Evolutionary conservation across 2,329 filamentous ascomycete species (phyloP).

Genomic region (Colletotrichum sp.): DNA sequence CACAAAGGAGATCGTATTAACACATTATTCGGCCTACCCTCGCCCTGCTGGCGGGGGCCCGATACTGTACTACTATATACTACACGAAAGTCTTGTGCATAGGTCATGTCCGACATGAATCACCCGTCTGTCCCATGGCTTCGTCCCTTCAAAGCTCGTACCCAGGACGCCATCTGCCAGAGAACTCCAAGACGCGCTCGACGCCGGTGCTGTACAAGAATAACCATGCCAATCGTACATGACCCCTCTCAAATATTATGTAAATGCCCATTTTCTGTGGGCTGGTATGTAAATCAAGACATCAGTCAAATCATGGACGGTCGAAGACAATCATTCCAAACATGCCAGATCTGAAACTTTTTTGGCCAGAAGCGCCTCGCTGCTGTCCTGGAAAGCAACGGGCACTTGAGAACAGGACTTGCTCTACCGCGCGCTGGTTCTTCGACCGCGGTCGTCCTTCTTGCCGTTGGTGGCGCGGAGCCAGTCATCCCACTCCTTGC

Average conservation of each 20-base stretch:
- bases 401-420: not conserved
- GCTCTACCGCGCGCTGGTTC: slow-evolving; percentile 8
- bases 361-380: not conserved
- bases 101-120: not conserved
- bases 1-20: slow-evolving; percentile 21
- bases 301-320: not conserved
- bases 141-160: slow-evolving; percentile 1
- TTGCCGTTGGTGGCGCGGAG: slow-evolving; percentile 58
- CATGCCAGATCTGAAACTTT: not conserved
- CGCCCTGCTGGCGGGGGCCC: not conserved
- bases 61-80: slow-evolving; percentile 4
- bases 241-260: not conserved
- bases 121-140: not conserved
- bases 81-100: not conserved
- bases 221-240: slow-evolving; percentile 1
- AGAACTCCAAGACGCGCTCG: not conserved
- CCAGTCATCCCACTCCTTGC: slow-evolving; percentile 93
- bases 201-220: slow-evolving; percentile 7
- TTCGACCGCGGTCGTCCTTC: slow-evolving; percentile 18
- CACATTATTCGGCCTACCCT: slow-evolving; percentile 7
- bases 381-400: not conserved
- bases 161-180: not conserved
- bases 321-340: not conserved
- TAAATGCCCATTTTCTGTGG: not conserved
- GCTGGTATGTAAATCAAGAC: not conserved